These are phyloP conservation scores for Colletotrichum noveboracense DNA, from an alignment of 2,329 filamentous ascomycete species.

Conservation along the genomic window DNA sequence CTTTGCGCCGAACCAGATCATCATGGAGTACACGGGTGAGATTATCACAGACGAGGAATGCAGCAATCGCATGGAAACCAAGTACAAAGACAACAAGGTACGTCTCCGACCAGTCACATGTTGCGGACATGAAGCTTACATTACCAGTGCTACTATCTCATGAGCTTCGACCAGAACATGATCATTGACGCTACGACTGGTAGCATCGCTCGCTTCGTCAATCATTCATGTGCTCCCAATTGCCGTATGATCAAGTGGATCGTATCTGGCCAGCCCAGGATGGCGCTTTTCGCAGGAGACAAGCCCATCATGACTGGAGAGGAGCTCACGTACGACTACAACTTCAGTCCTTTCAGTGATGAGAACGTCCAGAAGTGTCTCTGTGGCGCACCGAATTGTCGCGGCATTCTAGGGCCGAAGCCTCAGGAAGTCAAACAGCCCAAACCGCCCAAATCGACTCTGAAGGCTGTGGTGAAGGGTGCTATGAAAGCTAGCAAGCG, in stretches of 20 bases:
- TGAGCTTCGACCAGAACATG: slow-evolving; percentile 98
- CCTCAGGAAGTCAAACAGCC: slow-evolving; percentile 58
- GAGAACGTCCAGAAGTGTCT: slow-evolving; percentile 73
- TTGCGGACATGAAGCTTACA: slow-evolving; percentile 16
- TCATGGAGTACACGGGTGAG: slow-evolving; percentile 97
- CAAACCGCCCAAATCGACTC: slow-evolving; percentile 48
- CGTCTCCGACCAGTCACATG: slow-evolving; percentile 33
- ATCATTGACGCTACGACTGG: slow-evolving; percentile 97
- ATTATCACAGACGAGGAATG: slow-evolving; percentile 96
- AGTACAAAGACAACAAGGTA: slow-evolving; percentile 93
- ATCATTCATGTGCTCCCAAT: slow-evolving; percentile 96
- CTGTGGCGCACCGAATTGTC: slow-evolving; percentile 67
- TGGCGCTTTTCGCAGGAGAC: slow-evolving; percentile 95
- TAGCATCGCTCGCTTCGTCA: slow-evolving; percentile 96
- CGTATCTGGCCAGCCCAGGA: slow-evolving; percentile 89
- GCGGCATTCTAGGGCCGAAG: slow-evolving; percentile 67
- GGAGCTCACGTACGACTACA: slow-evolving; percentile 93
- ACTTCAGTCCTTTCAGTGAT: slow-evolving; percentile 72
- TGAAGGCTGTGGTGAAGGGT: slow-evolving; percentile 43
- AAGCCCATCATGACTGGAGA: slow-evolving; percentile 91
- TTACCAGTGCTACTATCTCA: slow-evolving; percentile 91
- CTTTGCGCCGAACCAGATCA: slow-evolving; percentile 90
- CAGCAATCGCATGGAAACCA: slow-evolving; percentile 88
- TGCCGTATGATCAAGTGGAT: slow-evolving; percentile 99
- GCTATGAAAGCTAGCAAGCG: slow-evolving; percentile 57